Evolutionary conservation across 768 basidiomycete species (phyloP).

Genomic region (Suillus spraguei): DNA sequence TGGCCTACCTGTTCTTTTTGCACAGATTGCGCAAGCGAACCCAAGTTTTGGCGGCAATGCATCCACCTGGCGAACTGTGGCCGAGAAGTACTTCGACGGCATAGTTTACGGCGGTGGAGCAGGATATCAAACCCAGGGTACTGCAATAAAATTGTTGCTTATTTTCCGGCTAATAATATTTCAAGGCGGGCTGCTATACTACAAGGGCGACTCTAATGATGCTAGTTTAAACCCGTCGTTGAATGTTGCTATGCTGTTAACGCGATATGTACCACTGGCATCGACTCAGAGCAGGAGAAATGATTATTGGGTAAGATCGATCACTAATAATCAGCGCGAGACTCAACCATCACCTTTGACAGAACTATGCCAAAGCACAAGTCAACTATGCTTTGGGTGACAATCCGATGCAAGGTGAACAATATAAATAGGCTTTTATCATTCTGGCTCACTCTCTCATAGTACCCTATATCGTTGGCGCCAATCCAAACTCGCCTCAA

Average conservation of each 20-base stretch:
- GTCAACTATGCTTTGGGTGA: conserved; percentile 83
- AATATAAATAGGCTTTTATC: not conserved
- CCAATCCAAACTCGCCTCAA: conserved; percentile 85
- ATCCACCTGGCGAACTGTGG: conserved; percentile 65
- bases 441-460: conserved; percentile 4
- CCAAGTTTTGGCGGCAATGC: conserved; percentile 57
- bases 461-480: conserved; percentile 74
- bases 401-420: conserved; percentile 84
- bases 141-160: conserved; percentile 7
- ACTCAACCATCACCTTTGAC: conserved; percentile 7
- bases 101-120: conserved; percentile 60
- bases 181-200: conserved; percentile 79
- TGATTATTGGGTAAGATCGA: conserved; percentile 56
- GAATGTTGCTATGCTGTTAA: conserved; percentile 83
- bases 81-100: conserved; percentile 76
- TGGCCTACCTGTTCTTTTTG: conserved; percentile 72
- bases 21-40: conserved; percentile 67
- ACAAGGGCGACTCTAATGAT: conserved; percentile 78
- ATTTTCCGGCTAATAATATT: conserved; percentile 6
- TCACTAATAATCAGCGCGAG: conserved; percentile 2
- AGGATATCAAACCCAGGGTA: conserved; percentile 65
- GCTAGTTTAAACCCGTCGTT: conserved; percentile 86
- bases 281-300: conserved; percentile 57
- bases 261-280: conserved; percentile 75
- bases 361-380: conserved; percentile 79